Base-by-base conservation (phyloP, 352 stramenopile species). In the Phytopythium sindhum region DNA sequence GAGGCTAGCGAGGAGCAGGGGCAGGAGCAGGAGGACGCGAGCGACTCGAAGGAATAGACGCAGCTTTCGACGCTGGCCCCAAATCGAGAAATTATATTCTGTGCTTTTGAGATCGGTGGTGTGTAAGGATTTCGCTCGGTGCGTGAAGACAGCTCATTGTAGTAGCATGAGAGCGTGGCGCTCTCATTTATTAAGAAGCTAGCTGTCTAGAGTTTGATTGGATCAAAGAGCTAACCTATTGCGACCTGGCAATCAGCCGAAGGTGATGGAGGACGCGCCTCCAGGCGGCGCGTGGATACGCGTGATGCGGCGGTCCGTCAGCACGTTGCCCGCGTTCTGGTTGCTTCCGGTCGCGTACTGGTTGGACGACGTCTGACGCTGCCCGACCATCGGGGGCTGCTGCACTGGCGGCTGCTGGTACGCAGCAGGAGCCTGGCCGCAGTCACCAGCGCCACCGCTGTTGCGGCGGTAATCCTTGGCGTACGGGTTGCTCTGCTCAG, bases 311-410 rank as follows among this genome's bases (percentile, higher is more conserved):
- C 90, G 77, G 48, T 96, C 90, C 24, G 90, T 97, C 61, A 97
- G 72, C 70, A 96, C 88, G 61, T 97, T 97, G 44, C 91, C 91
- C 15, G 72, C 73, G 69, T 97, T 97, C 69, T 96, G 88, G 70
- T 92, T 97, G 47, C 78, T 69, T 15, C 89, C 89, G 10, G 55
- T 80, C 10, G 90, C 88, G 60, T 91, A 97, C 24, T 86, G 76
- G 73, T 97, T 97, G 14, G 88, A 96, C 24, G 88, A 97, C 31
- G 72, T 45, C 54, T 58, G 35, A 24, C 57, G 64, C 33, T 52
- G 35, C 19, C 51, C 33, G 21, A 57, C 21, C 24, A 62, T 44
- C 4, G 65, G 60, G 12, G 75, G 65, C 51, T 75, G 73, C 47
- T 77, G 59, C 24, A 26, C 52, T 63, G 58, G 55, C 28, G 42